Evolutionary conservation across 1,284 basidiomycete species (phyloP).

Genomic region (Melampsora americana): DNA sequence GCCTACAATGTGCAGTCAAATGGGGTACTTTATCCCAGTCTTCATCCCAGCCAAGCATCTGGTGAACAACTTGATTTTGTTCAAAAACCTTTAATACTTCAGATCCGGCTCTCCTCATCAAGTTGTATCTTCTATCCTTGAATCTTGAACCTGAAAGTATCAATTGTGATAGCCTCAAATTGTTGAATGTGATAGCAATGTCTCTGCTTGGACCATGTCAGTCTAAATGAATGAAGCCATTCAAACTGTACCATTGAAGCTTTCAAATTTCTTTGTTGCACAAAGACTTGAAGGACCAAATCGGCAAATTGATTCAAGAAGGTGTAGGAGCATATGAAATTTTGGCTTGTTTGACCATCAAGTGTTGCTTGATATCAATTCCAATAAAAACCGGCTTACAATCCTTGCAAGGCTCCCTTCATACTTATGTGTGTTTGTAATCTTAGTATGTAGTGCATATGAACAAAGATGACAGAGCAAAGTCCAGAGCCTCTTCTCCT

Average conservation of each 20-base stretch:
- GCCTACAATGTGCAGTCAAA: background rate
- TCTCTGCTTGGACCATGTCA: background rate
- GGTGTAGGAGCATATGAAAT: slow-evolving; percentile 51
- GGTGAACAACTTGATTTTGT: background rate
- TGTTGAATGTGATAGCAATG: slow-evolving; percentile 7
- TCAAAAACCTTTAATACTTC: background rate
- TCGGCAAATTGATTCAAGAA: slow-evolving; percentile 46
- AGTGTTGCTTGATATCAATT: slow-evolving; percentile 50
- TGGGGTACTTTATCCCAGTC: background rate
- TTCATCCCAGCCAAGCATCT: background rate
- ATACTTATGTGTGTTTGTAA: slow-evolving; percentile 53
- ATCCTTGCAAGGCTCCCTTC: slow-evolving; percentile 49
- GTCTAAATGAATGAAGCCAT: slow-evolving; percentile 9
- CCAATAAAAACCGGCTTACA: slow-evolving; percentile 53
- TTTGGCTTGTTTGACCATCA: slow-evolving; percentile 58
- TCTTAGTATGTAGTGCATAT: slow-evolving; percentile 53
- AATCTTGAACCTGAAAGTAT: slow-evolving; percentile 52
- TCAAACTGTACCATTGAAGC: background rate
- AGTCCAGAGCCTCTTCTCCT: background rate
- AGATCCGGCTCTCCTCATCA: background rate
- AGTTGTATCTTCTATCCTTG: background rate
- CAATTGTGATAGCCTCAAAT: slow-evolving; percentile 2
- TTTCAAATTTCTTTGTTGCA: slow-evolving; percentile 2
- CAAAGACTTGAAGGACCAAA: slow-evolving; percentile 1
- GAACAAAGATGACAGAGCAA: slow-evolving; percentile 50